Conservation (phyloP, 805 yeast genomes). For the Pichia phayaonensis region DNA sequence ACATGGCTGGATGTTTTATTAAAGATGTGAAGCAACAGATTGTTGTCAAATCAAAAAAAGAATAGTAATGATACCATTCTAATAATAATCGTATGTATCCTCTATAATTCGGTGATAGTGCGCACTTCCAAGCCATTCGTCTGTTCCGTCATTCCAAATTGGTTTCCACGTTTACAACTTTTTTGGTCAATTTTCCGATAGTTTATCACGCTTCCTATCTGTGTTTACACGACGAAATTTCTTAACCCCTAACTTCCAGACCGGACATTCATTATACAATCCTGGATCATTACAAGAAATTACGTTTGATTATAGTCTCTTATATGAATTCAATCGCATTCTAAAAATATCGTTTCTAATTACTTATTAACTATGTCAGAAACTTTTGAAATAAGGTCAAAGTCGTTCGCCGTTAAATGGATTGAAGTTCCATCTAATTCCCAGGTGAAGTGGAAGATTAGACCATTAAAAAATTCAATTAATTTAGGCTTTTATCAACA, state of each 20-base stretch:
- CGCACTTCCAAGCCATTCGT: not conserved
- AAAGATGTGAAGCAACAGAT: slow-evolving; percentile 11
- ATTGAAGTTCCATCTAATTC: slow-evolving; percentile 65
- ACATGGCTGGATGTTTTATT: slow-evolving; percentile 16
- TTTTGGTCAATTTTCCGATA: not conserved
- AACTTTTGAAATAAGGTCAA: slow-evolving; percentile 81
- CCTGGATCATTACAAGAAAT: not conserved
- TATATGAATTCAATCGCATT: not conserved
- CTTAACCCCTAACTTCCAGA: not conserved
- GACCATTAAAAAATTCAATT: slow-evolving; percentile 65
- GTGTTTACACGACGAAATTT: not conserved
- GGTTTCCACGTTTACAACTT: not conserved
- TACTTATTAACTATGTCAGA: slow-evolving; percentile 28
- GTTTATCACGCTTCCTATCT: not conserved
- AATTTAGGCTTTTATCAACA: slow-evolving; percentile 29
- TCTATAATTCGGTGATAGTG: not conserved
- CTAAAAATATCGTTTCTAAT: not conserved
- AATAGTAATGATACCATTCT: not conserved
- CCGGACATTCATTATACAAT: not conserved
- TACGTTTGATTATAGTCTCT: not conserved
- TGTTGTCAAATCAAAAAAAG: not conserved
- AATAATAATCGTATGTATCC: no score
- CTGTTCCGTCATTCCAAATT: not conserved
- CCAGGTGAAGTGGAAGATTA: slow-evolving; percentile 68
- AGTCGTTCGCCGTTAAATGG: slow-evolving; percentile 89